phyloP scores from a whole-genome alignment of 2,329 filamentous ascomycete genomes.

The Talaromyces albobiverticillius region DNA sequence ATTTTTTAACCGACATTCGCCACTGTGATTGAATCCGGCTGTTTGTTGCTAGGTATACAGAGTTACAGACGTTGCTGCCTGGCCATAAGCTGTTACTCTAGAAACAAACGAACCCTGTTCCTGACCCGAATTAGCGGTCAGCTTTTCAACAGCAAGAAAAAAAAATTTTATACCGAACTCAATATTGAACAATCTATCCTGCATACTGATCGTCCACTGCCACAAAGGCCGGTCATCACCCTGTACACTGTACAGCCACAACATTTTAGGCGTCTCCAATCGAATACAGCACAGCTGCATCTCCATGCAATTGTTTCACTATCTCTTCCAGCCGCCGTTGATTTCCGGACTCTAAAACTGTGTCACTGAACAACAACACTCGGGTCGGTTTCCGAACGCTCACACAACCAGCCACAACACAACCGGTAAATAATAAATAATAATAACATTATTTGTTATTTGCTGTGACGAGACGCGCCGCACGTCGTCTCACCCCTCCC shows the following conservation, averaged over 20 bases:
- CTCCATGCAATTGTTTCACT: constrained; percentile 11
- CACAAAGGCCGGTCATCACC: background rate
- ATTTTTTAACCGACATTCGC: background rate
- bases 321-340: constrained; percentile 9
- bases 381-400: constrained; percentile 8
- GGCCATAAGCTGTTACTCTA: constrained; percentile 9
- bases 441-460: background rate
- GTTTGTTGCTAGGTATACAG: background rate
- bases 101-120: constrained; percentile 14
- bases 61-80: constrained; percentile 11
- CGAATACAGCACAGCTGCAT: background rate
- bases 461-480: background rate
- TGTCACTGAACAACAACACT: background rate
- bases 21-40: background rate
- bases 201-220: constrained; percentile 5
- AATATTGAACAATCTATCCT: constrained; percentile 3
- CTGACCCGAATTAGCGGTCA: constrained; percentile 17
- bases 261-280: background rate
- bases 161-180: constrained; percentile 4
- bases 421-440: background rate
- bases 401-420: background rate
- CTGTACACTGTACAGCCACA: background rate
- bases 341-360: constrained; percentile 6
- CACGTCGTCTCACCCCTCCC: background rate
- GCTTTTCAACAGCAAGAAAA: constrained; percentile 6